Percentiles rank a stretch among this genome's conserved stretches.
Evolutionary conservation across 2,329 filamentous ascomycete species (phyloP).

Genomic region (Trichoderma sp.): DNA sequence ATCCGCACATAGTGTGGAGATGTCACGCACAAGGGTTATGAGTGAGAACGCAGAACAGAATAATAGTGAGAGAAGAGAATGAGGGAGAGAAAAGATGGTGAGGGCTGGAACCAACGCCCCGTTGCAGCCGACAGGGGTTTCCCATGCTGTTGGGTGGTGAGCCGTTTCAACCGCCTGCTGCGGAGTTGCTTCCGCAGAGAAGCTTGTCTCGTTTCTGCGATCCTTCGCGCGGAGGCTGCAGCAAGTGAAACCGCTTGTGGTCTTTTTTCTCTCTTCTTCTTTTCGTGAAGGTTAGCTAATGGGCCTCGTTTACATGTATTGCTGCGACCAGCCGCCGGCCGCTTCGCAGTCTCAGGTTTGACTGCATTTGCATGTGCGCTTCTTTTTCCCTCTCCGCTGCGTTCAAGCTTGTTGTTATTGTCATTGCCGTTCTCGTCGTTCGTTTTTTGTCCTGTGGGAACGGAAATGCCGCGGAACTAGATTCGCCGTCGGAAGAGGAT

Average conservation of each 20-base stretch:
- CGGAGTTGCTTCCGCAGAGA: background rate
- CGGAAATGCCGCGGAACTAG: constrained; percentile 7
- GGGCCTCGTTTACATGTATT: background rate
- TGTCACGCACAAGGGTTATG: too few relatives aligned
- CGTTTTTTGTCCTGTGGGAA: background rate
- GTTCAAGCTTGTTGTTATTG: too few relatives aligned
- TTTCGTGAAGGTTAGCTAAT: too few relatives aligned
- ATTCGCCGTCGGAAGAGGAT: constrained; percentile 2
- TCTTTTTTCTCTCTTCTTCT: background rate
- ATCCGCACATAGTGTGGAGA: background rate
- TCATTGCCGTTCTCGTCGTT: background rate
- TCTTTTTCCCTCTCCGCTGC: too few relatives aligned
- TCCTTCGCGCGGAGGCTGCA: constrained; percentile 9
- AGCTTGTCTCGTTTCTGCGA: background rate
- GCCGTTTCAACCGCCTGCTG: background rate
- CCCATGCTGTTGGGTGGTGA: background rate
- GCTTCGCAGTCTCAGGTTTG: background rate
- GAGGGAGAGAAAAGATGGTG: too few relatives aligned
- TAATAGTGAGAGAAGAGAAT: background rate
- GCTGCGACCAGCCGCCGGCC: constrained; percentile 12
- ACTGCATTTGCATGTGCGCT: background rate
- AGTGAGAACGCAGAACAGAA: background rate
- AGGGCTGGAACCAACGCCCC: constrained; percentile 1
- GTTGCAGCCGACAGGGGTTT: constrained; percentile 2
- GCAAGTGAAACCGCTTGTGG: background rate